Evolutionary conservation across 306 rosid genomes (phyloP).

Genomic region (Clitoria ternatea): DNA sequence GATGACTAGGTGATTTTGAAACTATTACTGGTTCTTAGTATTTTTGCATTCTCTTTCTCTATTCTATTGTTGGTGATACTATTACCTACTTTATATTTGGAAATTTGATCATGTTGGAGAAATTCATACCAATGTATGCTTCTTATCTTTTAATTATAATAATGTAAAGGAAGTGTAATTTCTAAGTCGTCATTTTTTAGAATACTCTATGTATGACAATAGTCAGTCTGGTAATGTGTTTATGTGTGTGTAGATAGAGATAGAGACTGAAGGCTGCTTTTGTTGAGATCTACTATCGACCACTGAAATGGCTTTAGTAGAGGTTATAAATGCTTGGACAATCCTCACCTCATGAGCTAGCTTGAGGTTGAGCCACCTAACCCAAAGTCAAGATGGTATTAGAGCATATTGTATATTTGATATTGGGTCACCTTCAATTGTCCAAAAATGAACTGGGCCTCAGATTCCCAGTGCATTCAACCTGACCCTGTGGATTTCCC

Average conservation of each 20-base stretch:
- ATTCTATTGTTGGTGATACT: constrained; percentile 9
- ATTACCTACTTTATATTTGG: not conserved
- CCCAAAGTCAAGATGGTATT: too few relatives aligned
- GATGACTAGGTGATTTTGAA: constrained; percentile 6
- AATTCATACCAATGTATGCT: not conserved
- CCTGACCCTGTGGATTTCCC: too few relatives aligned
- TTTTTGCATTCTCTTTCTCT: constrained; percentile 5
- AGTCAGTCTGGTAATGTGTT: not conserved
- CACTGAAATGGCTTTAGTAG: too few relatives aligned
- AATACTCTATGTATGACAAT: not conserved
- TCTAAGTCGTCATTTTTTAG: not conserved
- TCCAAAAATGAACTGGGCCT: too few relatives aligned
- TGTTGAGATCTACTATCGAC: too few relatives aligned
- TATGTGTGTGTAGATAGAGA: not conserved
- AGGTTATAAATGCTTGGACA: too few relatives aligned
- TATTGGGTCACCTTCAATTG: too few relatives aligned
- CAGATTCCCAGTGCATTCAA: too few relatives aligned
- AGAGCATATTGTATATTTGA: too few relatives aligned
- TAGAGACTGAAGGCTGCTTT: not conserved
- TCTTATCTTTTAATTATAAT: not conserved
- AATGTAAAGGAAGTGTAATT: not conserved
- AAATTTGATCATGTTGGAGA: constrained; percentile 1
- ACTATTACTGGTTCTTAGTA: not conserved
- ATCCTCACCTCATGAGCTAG: too few relatives aligned
- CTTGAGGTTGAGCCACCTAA: too few relatives aligned